Evolutionary conservation across 2,329 filamentous ascomycete species (phyloP), one percentile per base, ranked within the genome.

Genomic region (Trichoderma semiorbis): DNA sequence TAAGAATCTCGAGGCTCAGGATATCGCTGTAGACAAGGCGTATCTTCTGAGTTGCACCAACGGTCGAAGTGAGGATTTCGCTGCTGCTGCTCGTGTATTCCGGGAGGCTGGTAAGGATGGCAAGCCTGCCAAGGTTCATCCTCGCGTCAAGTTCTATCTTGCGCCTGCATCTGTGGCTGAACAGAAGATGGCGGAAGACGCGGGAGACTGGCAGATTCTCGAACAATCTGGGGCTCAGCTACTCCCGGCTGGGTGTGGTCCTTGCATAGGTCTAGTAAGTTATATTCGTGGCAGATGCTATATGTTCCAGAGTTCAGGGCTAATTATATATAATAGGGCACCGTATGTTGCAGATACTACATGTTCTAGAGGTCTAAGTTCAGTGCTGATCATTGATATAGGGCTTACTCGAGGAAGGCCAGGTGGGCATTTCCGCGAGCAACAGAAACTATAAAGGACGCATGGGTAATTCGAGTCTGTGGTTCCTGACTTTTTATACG

Each of bases 371-470:
- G 16, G 18, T 32, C 8, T 26, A 0, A 1, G 16, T n/a, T n/a
- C 10, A 58, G 55, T 12, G 55, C 55, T 58, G 18, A 58, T n/a
- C 16, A n/a, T 30, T 32, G 93, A 92, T 10, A 68, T 86, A 0
- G 95, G 95, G 47, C 85, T 97, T 0, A 18, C 86, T 97, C 1
- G 91, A 98, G 80, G 87, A 89, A 2, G 93, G 93, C n/a, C 94
- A 98, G 82, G 90, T 94, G 11, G 94, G 94, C 26, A 95, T 98
- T 75, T 91, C 87, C 73, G 93, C 94, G 0, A 90, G 87, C 66
- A 98, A 98, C 84, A 87, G 95, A 12, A 97, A 97, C 81, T 98
- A 95, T 85, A 94, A 95, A 81, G 95, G 94, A 0, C 89, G 95
- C 3, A 97, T 98, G 93, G 95, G 95, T 55, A 55, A 55, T 12